Evolutionary conservation across 331 rosid genomes (phyloP), one percentile per base, ranked within the genome.

Genomic region (Telfairia occidentalis): DNA sequence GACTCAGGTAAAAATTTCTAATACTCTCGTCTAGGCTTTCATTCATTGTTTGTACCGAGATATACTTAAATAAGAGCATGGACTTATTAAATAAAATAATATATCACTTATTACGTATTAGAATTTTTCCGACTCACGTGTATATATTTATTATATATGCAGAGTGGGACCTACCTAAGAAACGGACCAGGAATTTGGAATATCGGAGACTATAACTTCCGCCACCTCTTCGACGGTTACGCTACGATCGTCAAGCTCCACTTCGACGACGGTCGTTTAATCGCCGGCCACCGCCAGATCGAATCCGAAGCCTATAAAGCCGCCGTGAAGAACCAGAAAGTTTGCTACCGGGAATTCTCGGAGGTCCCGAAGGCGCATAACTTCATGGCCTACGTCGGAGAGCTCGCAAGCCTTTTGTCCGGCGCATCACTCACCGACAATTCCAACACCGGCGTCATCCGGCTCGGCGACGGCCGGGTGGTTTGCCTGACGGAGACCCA

Each of bases 161-260:
- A 95, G 99, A 86, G 80, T 63, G 99, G 99, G 60, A 95, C 90
- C 83, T 95, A 95, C 83, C 77, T 95, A 26, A 88, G 99, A 73
- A 95, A 95, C 59, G 99, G 99, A n/a, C 99, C 99, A 0, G 99
- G 99, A 30, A 1, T 90, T 71, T 95, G 99, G 99, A 75, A 87
- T 82, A 89, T 92, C 9, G 97, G 89, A 3, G 87, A 92, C 78
- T 87, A 95, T 87, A 82, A 88, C 83, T 92, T 95, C 85, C 85
- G 97, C 49, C 99, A 95, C 78, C 93, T 95, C 32, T 95, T 95
- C 48, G 99, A 95, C 77, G 99, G 99, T 5, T 95, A 91, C 37
- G 99, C 99, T 15, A 95, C 90, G 2, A 65, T 95, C 0, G 97
- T 84, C 63, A 89, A 83, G 77, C 97, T 95, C 16, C 80, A 81